Evolutionary conservation across 78 protist genomes (phyloP).

Genomic region (Protostelium mycophagum): DNA sequence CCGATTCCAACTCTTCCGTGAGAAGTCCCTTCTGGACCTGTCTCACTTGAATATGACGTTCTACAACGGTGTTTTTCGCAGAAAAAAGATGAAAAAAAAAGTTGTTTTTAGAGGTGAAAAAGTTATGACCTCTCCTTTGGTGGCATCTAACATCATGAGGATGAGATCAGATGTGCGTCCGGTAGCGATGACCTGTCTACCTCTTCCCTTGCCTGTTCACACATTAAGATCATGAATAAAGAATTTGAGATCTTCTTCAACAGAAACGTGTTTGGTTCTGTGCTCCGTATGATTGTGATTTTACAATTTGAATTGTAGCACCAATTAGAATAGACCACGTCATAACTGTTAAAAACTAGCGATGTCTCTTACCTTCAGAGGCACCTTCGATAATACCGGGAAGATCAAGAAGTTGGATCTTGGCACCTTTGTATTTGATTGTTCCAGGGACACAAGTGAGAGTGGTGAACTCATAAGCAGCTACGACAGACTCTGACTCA

Average conservation of each 20-base stretch:
- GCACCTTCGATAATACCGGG: slow-evolving; percentile 99
- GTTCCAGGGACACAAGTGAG: slow-evolving; percentile 98
- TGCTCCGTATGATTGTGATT: too few species aligned
- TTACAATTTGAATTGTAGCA: neutral
- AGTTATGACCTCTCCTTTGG: slow-evolving; percentile 36
- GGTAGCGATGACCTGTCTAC: slow-evolving; percentile 89
- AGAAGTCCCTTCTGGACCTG: slow-evolving; percentile 50
- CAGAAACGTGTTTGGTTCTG: too few species aligned
- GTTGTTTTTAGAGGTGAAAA: too few species aligned
- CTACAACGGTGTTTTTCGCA: too few species aligned
- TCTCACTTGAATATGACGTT: too few species aligned
- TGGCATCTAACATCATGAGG: slow-evolving; percentile 69
- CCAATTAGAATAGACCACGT: neutral
- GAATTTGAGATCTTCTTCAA: neutral
- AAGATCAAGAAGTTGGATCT: slow-evolving; percentile 90
- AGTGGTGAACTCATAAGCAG: slow-evolving; percentile 99
- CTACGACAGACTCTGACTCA: slow-evolving; percentile 77
- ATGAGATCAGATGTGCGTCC: slow-evolving; percentile 68
- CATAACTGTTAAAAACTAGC: slow-evolving; percentile 72
- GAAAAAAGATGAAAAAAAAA: neutral
- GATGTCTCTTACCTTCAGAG: slow-evolving; percentile 94
- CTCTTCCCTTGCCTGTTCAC: slow-evolving; percentile 92
- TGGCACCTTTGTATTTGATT: slow-evolving; percentile 91
- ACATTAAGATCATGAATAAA: neutral
- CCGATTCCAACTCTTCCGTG: slow-evolving; percentile 51